Evolutionary conservation across 1,284 basidiomycete species (phyloP), one percentile per base, ranked within the genome.

Genomic region (Irpex sp.): DNA sequence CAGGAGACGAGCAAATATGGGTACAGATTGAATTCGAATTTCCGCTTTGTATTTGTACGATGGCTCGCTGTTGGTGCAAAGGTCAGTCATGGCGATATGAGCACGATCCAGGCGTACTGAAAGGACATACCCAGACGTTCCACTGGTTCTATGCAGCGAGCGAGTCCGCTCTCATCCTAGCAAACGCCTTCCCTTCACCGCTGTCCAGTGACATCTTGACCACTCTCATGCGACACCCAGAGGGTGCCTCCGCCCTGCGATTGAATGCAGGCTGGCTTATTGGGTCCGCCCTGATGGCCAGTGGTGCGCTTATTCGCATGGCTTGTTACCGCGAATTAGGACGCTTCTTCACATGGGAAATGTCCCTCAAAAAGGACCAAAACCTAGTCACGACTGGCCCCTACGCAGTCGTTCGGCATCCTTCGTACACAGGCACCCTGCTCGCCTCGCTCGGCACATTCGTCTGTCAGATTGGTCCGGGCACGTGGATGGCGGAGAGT

Each of bases 341-440:
- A 22, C 68, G 70, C n/a, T 72, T 73, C 68, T 78, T 78, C 76
- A 78, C 77, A 20, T 78, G 74, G 74, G 70, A 76, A 67, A 70
- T 78, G n/a, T 71, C 77, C 27, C 62, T 78, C 56, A 72, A 71
- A 32, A 72, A 74, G 45, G 72, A 68, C 24, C 76, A 76, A 67
- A 64, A 69, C 66, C 74, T 78, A 24, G 73, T 78, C 70, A 76
- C 74, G 20, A 71, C 71, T 20, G 76, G 76, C n/a, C 77, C 77
- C 54, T 78, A 77, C 73, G 22, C 74, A n/a, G 22, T 76, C 74
- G 75, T 77, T 9, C 77, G 76, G 49, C 77, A 78, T 65, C 77
- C 77, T 54, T 73, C 74, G 62, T 78, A 78, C 71, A 74, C 70
- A 9, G 76, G 73, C 4, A 67, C 71, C 44, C 65, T 68, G 54